Evolutionary conservation across 2,329 filamentous ascomycete genomes (phyloP).

Genomic region (Fusarium torreyae): DNA sequence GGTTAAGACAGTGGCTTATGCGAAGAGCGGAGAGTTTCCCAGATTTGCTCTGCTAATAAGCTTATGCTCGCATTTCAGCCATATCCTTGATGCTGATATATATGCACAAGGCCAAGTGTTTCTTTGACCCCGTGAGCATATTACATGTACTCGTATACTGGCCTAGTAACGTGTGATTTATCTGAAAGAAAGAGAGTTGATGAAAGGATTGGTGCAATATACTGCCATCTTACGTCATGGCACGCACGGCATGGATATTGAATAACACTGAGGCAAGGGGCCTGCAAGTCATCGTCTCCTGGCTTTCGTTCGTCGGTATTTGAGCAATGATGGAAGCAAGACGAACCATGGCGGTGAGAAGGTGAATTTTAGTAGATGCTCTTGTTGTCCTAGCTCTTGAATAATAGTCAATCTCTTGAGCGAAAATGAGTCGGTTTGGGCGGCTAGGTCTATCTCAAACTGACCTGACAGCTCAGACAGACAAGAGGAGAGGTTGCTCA

Average conservation of each 20-base stretch:
- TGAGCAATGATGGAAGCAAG: constrained; percentile 4
- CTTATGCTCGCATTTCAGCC: background rate
- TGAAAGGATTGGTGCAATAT: constrained; percentile 5
- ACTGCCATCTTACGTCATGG: constrained; percentile 36
- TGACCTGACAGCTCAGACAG: constrained; percentile 21
- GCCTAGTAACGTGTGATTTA: constrained; percentile 3
- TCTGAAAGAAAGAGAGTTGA: background rate
- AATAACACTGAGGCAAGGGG: constrained; percentile 17
- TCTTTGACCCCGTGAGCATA: background rate
- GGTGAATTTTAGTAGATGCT: background rate
- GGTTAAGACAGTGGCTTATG: background rate
- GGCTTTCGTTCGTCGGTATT: background rate
- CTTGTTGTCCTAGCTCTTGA: constrained; percentile 2
- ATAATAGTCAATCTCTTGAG: background rate
- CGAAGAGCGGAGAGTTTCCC: background rate
- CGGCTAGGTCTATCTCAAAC: constrained; percentile 26
- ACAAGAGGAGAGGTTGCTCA: constrained; percentile 41
- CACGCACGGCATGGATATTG: background rate
- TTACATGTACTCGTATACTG: background rate
- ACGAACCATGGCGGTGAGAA: constrained; percentile 28
- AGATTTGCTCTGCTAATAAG: background rate
- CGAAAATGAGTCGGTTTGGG: constrained; percentile 14
- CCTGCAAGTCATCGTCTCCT: constrained; percentile 5
- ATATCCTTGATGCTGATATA: background rate
- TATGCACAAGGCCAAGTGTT: background rate